Percentiles rank a stretch among this genome's conserved stretches.
Evolutionary conservation across 164 flowering plant genomes (phyloP).

Genomic region (Aristolochia californica): DNA sequence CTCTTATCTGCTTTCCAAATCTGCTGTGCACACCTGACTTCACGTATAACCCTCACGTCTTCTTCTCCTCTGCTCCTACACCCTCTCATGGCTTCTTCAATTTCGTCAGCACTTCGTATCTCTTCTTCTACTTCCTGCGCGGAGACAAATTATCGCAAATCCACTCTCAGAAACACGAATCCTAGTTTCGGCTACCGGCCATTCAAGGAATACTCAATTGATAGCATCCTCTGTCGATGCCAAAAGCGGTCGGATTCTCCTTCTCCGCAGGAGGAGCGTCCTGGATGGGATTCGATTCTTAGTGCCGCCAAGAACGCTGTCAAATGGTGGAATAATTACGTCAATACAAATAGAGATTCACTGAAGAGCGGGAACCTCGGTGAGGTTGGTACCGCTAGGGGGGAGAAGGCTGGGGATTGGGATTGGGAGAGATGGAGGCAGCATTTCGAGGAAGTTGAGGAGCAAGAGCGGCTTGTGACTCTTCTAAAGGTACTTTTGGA

Average conservation of each 20-base stretch:
- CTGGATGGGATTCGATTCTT: conserved; percentile 48
- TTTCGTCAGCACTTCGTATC: background rate
- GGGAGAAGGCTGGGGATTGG: conserved; percentile 40
- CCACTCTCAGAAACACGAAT: background rate
- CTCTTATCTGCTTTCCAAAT: no score
- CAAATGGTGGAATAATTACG: conserved; percentile 30
- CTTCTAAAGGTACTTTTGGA: conserved; percentile 54
- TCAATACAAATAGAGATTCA: conserved; percentile 18
- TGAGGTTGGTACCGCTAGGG: conserved; percentile 4
- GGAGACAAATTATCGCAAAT: background rate
- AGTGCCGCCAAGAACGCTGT: conserved; percentile 29
- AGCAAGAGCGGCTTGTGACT: conserved; percentile 53
- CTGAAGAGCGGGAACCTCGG: background rate
- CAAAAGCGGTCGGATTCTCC: conserved; percentile 15
- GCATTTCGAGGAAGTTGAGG: conserved; percentile 70
- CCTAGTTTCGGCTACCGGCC: background rate
- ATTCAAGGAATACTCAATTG: background rate
- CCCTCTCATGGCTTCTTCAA: background rate
- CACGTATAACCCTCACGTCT: no score
- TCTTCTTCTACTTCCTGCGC: conserved; percentile 3
- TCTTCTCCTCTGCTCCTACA: background rate
- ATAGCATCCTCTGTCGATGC: conserved; percentile 26
- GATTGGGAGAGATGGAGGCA: conserved; percentile 87
- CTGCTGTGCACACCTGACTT: no score
- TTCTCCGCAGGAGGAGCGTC: conserved; percentile 19